Base-by-base conservation (phyloP, 2,329 filamentous ascomycete species). In the Xylaria sp. region DNA sequence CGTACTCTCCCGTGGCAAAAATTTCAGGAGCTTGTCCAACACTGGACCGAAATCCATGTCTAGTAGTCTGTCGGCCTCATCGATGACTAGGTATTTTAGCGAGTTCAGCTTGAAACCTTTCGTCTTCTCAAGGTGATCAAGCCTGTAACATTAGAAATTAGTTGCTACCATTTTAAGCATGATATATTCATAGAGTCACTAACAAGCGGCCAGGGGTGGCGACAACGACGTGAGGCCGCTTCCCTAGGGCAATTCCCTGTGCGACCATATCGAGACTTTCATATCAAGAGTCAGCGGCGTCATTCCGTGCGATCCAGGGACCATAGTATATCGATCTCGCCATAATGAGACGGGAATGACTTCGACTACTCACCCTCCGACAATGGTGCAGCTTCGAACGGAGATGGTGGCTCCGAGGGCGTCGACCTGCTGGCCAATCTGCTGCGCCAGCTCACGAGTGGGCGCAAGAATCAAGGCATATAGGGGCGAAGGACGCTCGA, bases 81-180 rank as follows among this genome's bases (percentile, higher is more conserved):
- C 95, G 88, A 98, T 94, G 69, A 97, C 94, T 3, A 98, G 84
- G 77, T 95, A 97, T 76, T 94, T 94, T 43, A 97, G 83, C 4
- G 87, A 86, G 34, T 91, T 88, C 57, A 98, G 83, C 1, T 91
- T 94, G 81, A 99, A 98, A 12, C 96, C 95, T 80, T 97, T 97
- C 2, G 96, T 99, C 81, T 97, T 97, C 78, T 98, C 94, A 9
- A 98, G 83, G 75, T 99, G 96, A 76, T 98, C 96, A 4, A 97
- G 84, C 12, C 50, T 55, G 15, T 3, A 20, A 34, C 30, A 36
- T 1, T 15, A 23, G 1, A 4, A 36, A n/a, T 36, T 10, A 55
- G 12, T 23, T 55, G 10, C n/a, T 10, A 36, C 8, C 18, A 23
- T 20, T 23, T 36, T 15, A 6, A 55, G 30, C 50, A 10, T 34